Conservation (phyloP, 2,329 filamentous ascomycete genomes). For the Hymenoscyphus repandus region DNA sequence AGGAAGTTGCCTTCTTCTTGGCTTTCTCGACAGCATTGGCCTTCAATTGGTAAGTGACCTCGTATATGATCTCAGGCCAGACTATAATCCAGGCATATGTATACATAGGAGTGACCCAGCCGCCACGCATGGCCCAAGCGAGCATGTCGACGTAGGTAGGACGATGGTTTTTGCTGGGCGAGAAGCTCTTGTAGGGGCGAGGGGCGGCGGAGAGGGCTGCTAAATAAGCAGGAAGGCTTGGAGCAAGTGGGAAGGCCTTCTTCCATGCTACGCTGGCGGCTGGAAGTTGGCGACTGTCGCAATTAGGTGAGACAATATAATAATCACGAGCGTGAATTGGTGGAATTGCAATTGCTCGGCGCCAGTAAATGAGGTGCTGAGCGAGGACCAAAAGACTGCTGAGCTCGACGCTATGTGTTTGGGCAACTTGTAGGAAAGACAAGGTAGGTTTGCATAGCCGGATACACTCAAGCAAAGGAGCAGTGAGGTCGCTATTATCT, state of each 20-base stretch:
- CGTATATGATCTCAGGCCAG: slow-evolving; percentile 74
- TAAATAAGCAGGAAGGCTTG: slow-evolving; percentile 81
- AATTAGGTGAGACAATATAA: slow-evolving; percentile 89
- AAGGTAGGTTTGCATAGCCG: slow-evolving; percentile 65
- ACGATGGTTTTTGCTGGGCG: slow-evolving; percentile 82
- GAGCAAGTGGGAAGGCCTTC: slow-evolving; percentile 74
- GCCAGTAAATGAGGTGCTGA: slow-evolving; percentile 93
- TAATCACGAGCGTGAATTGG: slow-evolving; percentile 85
- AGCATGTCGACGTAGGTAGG: slow-evolving; percentile 85
- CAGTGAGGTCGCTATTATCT: slow-evolving; percentile 70
- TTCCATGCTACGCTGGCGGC: slow-evolving; percentile 68
- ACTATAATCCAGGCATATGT: slow-evolving; percentile 88
- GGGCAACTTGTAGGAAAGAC: slow-evolving; percentile 66
- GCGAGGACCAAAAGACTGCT: slow-evolving; percentile 82
- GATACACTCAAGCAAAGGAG: slow-evolving; percentile 76
- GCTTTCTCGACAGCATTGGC: slow-evolving; percentile 41
- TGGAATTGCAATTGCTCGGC: slow-evolving; percentile 83
- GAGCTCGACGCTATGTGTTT: slow-evolving; percentile 67
- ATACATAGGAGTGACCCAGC: slow-evolving; percentile 89
- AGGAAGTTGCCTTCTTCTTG: slow-evolving; percentile 28
- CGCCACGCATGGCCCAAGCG: slow-evolving; percentile 86
- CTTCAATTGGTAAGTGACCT: slow-evolving; percentile 68
- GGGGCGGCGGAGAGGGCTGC: slow-evolving; percentile 74
- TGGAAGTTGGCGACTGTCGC: slow-evolving; percentile 67
- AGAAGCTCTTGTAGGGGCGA: slow-evolving; percentile 75